These are phyloP conservation scores for Karstenula rhodostoma DNA, from an alignment of 2,329 filamentous ascomycete species.

Conservation along the genomic window DNA sequence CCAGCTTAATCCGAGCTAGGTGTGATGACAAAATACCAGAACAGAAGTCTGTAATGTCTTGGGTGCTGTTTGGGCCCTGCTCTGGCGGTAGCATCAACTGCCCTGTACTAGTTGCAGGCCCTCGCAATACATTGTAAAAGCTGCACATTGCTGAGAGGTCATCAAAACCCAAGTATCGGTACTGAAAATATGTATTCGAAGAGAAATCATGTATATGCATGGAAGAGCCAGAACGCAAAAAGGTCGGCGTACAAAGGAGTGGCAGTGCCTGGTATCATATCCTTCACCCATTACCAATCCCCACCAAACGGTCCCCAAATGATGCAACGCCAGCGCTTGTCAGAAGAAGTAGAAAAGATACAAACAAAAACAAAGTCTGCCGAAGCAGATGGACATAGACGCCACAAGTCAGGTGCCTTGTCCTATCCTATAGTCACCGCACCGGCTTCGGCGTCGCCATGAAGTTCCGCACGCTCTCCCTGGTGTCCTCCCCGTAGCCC, in stretches of 20 bases:
- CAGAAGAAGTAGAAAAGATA: slow-evolving; percentile 17
- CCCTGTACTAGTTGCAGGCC: no score
- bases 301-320: slow-evolving; percentile 1
- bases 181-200: slow-evolving; percentile 3
- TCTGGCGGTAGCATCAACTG: no score
- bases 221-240: neutral
- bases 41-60: no score
- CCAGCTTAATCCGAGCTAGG: no score
- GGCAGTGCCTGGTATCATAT: slow-evolving; percentile 28
- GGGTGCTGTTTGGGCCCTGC: no score
- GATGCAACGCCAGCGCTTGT: slow-evolving; percentile 25
- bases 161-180: neutral
- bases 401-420: no score
- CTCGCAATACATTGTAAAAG: no score
- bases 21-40: no score
- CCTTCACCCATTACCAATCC: neutral
- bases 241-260: slow-evolving; percentile 12
- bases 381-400: neutral
- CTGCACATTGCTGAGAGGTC: neutral
- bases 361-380: slow-evolving; percentile 3
- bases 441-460: slow-evolving; percentile 22
- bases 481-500: slow-evolving; percentile 46
- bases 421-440: slow-evolving; percentile 8
- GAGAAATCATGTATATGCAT: slow-evolving; percentile 4
- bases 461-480: slow-evolving; percentile 39